Evolutionary conservation across 805 yeast species (phyloP).

Genomic region (Ascoidea asiatica): DNA sequence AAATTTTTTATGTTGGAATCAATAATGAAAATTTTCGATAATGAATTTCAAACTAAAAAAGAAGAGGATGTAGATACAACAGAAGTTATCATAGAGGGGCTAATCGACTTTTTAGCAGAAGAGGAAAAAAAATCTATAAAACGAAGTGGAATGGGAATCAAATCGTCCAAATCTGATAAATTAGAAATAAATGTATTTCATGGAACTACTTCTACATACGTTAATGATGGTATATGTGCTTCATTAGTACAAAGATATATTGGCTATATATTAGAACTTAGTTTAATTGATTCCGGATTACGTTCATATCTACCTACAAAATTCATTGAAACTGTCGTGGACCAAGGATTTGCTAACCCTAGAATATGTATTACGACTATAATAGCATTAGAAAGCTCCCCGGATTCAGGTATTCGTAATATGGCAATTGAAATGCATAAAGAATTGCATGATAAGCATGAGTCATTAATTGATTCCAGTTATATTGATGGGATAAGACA

Average conservation of each 20-base stretch:
- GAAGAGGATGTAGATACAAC: constrained; percentile 25
- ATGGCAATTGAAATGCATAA: constrained; percentile 40
- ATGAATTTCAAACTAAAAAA: constrained; percentile 23
- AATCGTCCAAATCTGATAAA: constrained; percentile 19
- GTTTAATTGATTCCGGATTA: constrained; percentile 31
- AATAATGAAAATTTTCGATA: constrained; percentile 37
- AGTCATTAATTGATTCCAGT: constrained; percentile 53
- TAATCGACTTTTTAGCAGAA: constrained; percentile 39
- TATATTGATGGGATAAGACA: constrained; percentile 48
- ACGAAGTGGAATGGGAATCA: constrained; percentile 25
- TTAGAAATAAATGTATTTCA: constrained; percentile 39
- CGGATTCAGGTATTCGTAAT: constrained; percentile 24
- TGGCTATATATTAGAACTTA: constrained; percentile 30
- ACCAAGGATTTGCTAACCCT: constrained; percentile 66
- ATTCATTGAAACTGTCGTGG: constrained; percentile 41
- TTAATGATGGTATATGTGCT: constrained; percentile 62
- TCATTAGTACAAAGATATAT: constrained; percentile 56
- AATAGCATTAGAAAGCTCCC: constrained; percentile 53
- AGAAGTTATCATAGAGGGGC: constrained; percentile 39
- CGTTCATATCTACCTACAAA: constrained; percentile 37
- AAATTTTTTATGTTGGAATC: constrained; percentile 48
- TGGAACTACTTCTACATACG: constrained; percentile 34
- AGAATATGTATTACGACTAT: constrained; percentile 53
- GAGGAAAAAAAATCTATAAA: constrained; percentile 37
- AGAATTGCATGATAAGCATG: constrained; percentile 50